Evolutionary conservation across 345 rosid species (phyloP).

Genomic region (Trapa bicornis): DNA sequence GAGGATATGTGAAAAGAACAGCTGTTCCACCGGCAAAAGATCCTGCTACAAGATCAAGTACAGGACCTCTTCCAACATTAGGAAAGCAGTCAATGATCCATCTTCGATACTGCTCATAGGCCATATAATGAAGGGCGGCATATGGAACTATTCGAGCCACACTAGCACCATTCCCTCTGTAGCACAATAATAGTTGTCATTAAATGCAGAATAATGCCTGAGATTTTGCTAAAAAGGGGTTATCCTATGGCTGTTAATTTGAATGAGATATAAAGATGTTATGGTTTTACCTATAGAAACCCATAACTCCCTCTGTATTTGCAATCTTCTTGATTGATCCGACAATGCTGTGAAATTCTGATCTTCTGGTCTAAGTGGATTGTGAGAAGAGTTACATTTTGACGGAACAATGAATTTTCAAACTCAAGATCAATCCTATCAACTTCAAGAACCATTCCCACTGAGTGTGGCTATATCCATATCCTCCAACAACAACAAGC

Average conservation of each 20-base stretch:
- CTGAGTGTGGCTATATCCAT: not conserved
- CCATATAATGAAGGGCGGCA: constrained; percentile 93
- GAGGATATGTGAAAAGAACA: constrained; percentile 84
- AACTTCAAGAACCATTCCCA: not conserved
- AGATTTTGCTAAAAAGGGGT: not conserved
- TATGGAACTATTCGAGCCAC: constrained; percentile 89
- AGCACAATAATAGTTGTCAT: constrained; percentile 5
- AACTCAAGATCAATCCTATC: not conserved
- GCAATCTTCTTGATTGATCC: constrained; percentile 70
- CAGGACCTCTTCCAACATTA: constrained; percentile 59
- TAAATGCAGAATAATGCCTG: constrained; percentile 2
- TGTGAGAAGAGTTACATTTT: constrained; percentile 11
- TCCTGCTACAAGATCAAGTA: constrained; percentile 86
- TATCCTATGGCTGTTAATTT: not conserved
- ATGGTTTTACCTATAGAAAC: constrained; percentile 66
- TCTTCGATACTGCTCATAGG: constrained; percentile 83
- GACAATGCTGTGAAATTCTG: constrained; percentile 50
- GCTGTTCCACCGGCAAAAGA: constrained; percentile 92
- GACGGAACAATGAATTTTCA: not conserved
- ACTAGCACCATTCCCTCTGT: constrained; percentile 88
- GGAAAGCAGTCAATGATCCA: constrained; percentile 66
- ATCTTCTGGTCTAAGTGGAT: constrained; percentile 61
- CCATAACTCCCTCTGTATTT: constrained; percentile 69
- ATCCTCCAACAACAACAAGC: not conserved
- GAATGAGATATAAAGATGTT: constrained; percentile 7